phyloP scores from a whole-genome alignment of 2,329 filamentous ascomycete species.

The Thelonectria discophora region DNA sequence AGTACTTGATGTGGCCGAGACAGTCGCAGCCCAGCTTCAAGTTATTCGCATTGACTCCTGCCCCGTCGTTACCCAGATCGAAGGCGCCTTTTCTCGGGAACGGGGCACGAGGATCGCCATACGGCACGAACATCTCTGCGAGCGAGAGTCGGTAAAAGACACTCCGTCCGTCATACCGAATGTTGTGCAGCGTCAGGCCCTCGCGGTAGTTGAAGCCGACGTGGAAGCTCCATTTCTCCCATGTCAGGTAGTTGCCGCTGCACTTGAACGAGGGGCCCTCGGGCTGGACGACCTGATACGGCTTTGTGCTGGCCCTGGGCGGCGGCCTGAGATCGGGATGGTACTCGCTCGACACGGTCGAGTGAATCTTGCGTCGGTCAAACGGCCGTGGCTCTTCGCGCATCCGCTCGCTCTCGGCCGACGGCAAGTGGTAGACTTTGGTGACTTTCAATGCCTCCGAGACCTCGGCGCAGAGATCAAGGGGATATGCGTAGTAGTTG shows the following conservation, averaged over 20 bases:
- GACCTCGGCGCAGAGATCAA: slow-evolving; percentile 61
- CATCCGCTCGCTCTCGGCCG: slow-evolving; percentile 43
- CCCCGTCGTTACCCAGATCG: slow-evolving; percentile 73
- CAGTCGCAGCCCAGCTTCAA: slow-evolving; percentile 70
- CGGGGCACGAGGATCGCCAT: slow-evolving; percentile 61
- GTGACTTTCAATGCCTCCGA: slow-evolving; percentile 56
- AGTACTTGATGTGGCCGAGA: slow-evolving; percentile 60
- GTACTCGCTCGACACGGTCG: slow-evolving; percentile 53
- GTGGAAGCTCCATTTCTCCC: slow-evolving; percentile 73
- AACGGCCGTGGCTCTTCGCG: slow-evolving; percentile 47
- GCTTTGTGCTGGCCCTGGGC: slow-evolving; percentile 42
- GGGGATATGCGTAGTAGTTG: slow-evolving; percentile 65
- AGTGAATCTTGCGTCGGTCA: slow-evolving; percentile 53
- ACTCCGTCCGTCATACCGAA: slow-evolving; percentile 70
- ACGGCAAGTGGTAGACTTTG: slow-evolving; percentile 57
- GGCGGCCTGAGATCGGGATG: slow-evolving; percentile 42
- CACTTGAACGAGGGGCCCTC: slow-evolving; percentile 52
- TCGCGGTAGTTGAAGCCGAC: slow-evolving; percentile 76
- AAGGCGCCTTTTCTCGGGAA: slow-evolving; percentile 73
- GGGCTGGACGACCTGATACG: slow-evolving; percentile 45
- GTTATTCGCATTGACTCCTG: slow-evolving; percentile 72
- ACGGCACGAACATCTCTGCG: slow-evolving; percentile 74
- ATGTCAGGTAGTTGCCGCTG: slow-evolving; percentile 54
- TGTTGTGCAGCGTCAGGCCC: slow-evolving; percentile 73
- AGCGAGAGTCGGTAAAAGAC: slow-evolving; percentile 71